Conservation (phyloP, 352 stramenopile genomes). For the Pythium volutum region DNA sequence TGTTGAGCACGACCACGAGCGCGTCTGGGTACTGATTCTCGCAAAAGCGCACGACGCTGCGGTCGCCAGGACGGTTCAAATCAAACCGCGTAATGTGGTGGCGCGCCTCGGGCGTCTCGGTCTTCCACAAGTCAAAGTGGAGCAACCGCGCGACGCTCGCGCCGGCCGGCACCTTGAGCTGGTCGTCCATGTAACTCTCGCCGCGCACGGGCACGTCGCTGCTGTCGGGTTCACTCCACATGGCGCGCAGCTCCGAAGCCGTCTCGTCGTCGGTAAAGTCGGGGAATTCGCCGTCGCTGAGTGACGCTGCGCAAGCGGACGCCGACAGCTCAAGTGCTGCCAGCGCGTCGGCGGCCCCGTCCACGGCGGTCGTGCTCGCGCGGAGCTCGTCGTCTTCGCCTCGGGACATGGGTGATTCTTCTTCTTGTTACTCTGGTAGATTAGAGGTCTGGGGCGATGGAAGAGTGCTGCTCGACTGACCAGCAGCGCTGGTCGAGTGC, state of each 20-base stretch:
- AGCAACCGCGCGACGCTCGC: slow-evolving; percentile 40
- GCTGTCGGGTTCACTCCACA: slow-evolving; percentile 61
- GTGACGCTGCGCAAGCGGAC: slow-evolving; percentile 21
- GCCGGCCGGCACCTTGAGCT: slow-evolving; percentile 37
- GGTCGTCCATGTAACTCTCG: slow-evolving; percentile 49
- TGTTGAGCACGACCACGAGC: slow-evolving; percentile 86
- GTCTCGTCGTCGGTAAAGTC: slow-evolving; percentile 35
- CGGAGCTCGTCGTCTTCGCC: slow-evolving; percentile 22
- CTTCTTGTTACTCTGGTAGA: not conserved
- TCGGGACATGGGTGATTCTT: slow-evolving; percentile 15
- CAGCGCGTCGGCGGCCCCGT: slow-evolving; percentile 16
- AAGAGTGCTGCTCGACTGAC: not conserved
- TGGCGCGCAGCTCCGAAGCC: slow-evolving; percentile 36
- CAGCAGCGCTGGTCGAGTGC: not conserved
- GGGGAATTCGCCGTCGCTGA: not conserved
- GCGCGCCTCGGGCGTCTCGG: slow-evolving; percentile 36
- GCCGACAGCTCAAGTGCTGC: slow-evolving; percentile 18
- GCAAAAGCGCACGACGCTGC: slow-evolving; percentile 54
- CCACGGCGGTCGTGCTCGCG: slow-evolving; percentile 13
- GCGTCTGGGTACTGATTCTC: slow-evolving; percentile 41
- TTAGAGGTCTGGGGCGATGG: not conserved
- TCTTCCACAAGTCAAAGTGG: slow-evolving; percentile 65
- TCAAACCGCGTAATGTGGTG: slow-evolving; percentile 59
- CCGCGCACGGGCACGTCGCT: slow-evolving; percentile 53
- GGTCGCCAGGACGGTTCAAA: slow-evolving; percentile 29